Base-by-base conservation (phyloP, 2,329 filamentous ascomycete genomes). In the Thelonectria blattea region DNA sequence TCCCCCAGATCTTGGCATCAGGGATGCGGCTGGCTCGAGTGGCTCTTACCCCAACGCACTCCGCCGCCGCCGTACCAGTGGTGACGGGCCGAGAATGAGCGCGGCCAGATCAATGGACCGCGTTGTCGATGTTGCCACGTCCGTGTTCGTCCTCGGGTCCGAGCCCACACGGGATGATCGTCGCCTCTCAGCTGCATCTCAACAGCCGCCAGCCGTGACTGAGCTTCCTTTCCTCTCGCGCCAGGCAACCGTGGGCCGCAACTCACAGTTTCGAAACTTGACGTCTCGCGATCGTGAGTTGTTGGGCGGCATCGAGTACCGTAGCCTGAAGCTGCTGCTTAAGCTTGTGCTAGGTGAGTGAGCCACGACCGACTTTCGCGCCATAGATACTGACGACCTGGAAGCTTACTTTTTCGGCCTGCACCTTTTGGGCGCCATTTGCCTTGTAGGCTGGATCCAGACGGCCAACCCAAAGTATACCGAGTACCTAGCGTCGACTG, bases 281-380 rank as follows among this genome's bases (percentile, higher is more conserved):
- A 76, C 76, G 1, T 68, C 71, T 0, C 63, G 75, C 17, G 79
- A 80, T 46, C 71, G 77, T 5, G 78, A 82, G 57, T 71, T 74
- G n/a, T 71, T 85, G 0, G 82, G 82, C 1, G 83, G 82, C 0
- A 79, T 83, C 37, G 83, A 84, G 66, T 85, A 85, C 45, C 76
- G 80, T 0, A 80, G 77, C 32, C 68, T 85, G 32, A 82, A 80
- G 64, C 64, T 84, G 1, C 67, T 85, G 11, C 65, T 84, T 14
- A 82, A 82, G 62, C 79, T 84, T 58, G 74, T 78, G 0, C 63
- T 73, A 27, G 71, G 79, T 81, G 66, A 59, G 71, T 65, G 2
- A 1, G 12, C 27, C 27, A 9, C 27, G 8, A 30, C 5, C 8
- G 5, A 30, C 8, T 7, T 0, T 6, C n/a, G 4, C 20, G 32